Percentiles rank a stretch among this genome's conserved stretches.
phyloP scores from a whole-genome alignment of 164 flowering plant species.

The Tetrastigma voinierianum region DNA sequence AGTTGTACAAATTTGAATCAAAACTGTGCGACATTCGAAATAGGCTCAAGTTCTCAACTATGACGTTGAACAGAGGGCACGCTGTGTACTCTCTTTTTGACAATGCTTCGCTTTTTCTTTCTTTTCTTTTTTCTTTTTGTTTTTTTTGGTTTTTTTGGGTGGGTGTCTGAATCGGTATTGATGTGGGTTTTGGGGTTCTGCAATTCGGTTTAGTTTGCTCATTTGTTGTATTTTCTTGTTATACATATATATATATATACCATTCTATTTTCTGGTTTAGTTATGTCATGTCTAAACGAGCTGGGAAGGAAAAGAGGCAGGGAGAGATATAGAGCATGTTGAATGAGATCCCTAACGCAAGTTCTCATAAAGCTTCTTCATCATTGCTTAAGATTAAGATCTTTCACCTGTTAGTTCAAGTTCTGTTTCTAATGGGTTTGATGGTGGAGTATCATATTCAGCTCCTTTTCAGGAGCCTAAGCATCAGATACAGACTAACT shows the following conservation, averaged over 20 bases:
- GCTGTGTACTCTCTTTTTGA: not conserved
- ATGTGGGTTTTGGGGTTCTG: slow-evolving; percentile 23
- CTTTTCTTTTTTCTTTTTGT: no score
- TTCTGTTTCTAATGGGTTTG: slow-evolving; percentile 34
- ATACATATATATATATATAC: no score
- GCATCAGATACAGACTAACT: slow-evolving; percentile 8
- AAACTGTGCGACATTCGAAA: not conserved
- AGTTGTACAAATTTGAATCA: not conserved
- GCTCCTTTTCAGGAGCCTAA: slow-evolving; percentile 21
- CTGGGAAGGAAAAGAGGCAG: slow-evolving; percentile 12
- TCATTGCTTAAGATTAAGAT: slow-evolving; percentile 12
- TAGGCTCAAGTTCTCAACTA: not conserved
- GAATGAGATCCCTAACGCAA: slow-evolving; percentile 12
- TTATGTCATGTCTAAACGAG: slow-evolving; percentile 8
- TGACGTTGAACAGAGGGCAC: not conserved
- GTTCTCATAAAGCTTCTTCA: slow-evolving; percentile 7
- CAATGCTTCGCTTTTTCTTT: no score
- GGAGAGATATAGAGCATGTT: slow-evolving; percentile 13
- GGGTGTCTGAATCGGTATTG: not conserved
- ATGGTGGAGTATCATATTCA: slow-evolving; percentile 24
- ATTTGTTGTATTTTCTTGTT: not conserved
- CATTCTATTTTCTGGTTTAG: not conserved
- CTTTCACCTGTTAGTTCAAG: slow-evolving; percentile 37
- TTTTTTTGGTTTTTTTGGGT: not conserved
- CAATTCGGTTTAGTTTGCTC: slow-evolving; percentile 2